Conservation (phyloP, 495 filamentous ascomycete genomes). For the Cercophora sp. region DNA sequence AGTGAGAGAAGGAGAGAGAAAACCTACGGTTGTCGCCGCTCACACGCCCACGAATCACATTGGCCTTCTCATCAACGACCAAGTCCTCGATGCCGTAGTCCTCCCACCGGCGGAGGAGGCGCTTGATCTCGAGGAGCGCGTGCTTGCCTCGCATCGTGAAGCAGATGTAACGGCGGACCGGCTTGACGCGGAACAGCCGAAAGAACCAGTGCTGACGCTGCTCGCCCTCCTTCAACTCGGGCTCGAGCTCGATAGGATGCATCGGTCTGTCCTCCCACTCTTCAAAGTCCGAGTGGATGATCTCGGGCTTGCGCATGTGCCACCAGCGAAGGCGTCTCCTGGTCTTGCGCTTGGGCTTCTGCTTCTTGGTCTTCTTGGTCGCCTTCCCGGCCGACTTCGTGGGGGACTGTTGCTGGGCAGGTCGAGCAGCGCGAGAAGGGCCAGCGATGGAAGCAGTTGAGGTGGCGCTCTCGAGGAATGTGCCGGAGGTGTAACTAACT, state of each 20-base stretch:
- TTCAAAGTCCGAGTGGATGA: neutral
- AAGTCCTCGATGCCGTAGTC: slow-evolving; percentile 74
- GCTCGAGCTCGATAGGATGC: neutral
- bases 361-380: neutral
- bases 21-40: slow-evolving; percentile 69
- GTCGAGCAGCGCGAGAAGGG: too few species aligned
- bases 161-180: slow-evolving; percentile 66
- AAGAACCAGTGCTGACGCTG: slow-evolving; percentile 73
- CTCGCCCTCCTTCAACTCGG: neutral
- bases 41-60: slow-evolving; percentile 73
- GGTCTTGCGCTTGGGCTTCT: neutral
- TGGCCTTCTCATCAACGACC: slow-evolving; percentile 65
- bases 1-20: neutral
- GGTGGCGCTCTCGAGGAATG: too few species aligned
- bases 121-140: slow-evolving; percentile 68
- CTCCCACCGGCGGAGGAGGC: slow-evolving; percentile 72
- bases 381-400: too few species aligned
- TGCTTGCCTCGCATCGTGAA: slow-evolving; percentile 64
- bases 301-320: neutral
- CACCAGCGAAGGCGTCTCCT: neutral
- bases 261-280: neutral
- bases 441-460: too few species aligned
- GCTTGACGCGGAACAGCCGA: slow-evolving; percentile 84
- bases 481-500: too few species aligned
- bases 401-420: too few species aligned